Evolutionary conservation across 495 filamentous ascomycete species (phyloP), one percentile per base, ranked within the genome.

Genomic region (Daldinia childiae): DNA sequence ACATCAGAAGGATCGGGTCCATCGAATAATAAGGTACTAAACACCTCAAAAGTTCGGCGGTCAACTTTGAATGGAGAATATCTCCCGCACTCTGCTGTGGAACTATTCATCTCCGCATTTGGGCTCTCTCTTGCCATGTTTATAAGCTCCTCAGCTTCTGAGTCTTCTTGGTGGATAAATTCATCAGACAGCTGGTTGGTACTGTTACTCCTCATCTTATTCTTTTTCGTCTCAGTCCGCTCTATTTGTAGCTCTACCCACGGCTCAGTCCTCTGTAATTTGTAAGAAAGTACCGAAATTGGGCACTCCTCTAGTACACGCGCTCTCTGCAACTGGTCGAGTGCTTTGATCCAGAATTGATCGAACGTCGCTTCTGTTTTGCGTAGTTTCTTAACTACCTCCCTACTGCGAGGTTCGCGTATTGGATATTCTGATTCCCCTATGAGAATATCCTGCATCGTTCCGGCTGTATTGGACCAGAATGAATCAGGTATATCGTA

Each of bases 11-110:
- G 14, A 21, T 59, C 60, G 1, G 32, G 12, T 19, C 36, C 59
- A 6, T 64, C 58, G 32, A 26, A 63, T 8, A 72, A 34, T 14
- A 67, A 24, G 9, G 12, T 17, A 6, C 32, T 34, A 34, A 72
- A 60, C 4, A 60, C 59, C 34, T 61, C 64, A 3, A 71, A 26
- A 11, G 68, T 36, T 51, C 62, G 68, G 32, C 58, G 52, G 41
- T 48, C 51, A 6, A 71, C 68, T 24, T 64, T 21, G 11, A 62
- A 30, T 17, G n/a, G 2, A 45, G 39, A 9, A 24, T 1, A 6
- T 11, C 2, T 24, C 9, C n/a, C 2, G 19, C 24, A 0, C 54
- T 36, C 17, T 12, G 6, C 29, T 57, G 6, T 5, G 5, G 51
- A 15, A 54, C 3, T n/a, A 17, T 56, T 36, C 17, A 7, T 29